A percentile compares a stretch with the other conserved stretches of the same genome.
Conservation (phyloP, 2,329 filamentous ascomycete genomes). For the Penicillium janthinellum region DNA sequence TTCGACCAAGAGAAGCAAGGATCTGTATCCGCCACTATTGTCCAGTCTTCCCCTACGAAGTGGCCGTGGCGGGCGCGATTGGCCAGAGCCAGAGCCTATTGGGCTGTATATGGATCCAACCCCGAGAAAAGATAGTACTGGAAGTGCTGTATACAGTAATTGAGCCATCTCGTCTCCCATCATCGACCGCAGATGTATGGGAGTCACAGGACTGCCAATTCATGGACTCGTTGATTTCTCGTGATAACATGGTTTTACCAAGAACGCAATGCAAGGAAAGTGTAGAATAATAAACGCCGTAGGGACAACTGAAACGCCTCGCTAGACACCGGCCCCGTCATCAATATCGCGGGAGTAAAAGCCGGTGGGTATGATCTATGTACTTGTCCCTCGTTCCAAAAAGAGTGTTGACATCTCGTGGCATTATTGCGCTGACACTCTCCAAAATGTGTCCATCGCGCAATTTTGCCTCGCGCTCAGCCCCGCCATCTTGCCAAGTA, state of each 20-base stretch:
- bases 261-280: constrained; percentile 2
- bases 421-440: too few species aligned
- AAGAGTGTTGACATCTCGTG: neutral
- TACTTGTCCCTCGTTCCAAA: neutral
- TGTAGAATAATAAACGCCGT: constrained; percentile 19
- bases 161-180: neutral
- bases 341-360: neutral
- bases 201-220: neutral
- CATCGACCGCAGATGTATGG: neutral
- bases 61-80: constrained; percentile 32
- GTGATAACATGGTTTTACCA: constrained; percentile 8
- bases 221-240: constrained; percentile 5
- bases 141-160: neutral
- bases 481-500: neutral
- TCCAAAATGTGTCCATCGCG: neutral
- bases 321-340: constrained; percentile 29
- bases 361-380: constrained; percentile 3
- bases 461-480: neutral
- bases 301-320: constrained; percentile 28
- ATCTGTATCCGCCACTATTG: neutral
- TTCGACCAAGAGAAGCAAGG: neutral
- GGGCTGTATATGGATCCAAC: constrained; percentile 17
- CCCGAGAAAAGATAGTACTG: neutral
- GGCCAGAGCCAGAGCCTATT: constrained; percentile 26
- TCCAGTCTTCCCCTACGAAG: neutral